A percentile compares a stretch with the other conserved stretches of the same genome.
These are phyloP conservation scores for Gossypium turneri DNA, from an alignment of 345 rosid genomes.

Conservation along the genomic window DNA sequence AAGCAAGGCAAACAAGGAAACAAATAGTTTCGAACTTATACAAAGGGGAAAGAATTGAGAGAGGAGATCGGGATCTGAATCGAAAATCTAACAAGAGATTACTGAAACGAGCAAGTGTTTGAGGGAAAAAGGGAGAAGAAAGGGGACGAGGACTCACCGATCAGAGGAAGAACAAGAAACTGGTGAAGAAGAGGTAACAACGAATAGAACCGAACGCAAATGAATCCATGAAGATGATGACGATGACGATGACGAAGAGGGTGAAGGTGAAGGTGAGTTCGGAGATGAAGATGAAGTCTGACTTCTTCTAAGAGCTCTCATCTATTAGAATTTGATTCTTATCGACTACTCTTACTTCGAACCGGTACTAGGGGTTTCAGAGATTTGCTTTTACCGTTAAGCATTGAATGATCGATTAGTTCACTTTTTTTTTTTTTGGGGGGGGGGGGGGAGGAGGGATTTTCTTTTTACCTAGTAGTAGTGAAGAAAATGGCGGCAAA, in stretches of 20 bases:
- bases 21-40: background rate
- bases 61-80: conserved; percentile 30
- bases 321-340: conserved; percentile 29
- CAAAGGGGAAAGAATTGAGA: conserved; percentile 14
- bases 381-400: background rate
- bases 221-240: conserved; percentile 73
- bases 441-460: background rate
- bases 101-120: conserved; percentile 16
- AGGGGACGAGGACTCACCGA: conserved; percentile 56
- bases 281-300: conserved; percentile 62
- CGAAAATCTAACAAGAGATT: background rate
- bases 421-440: background rate
- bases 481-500: conserved; percentile 44
- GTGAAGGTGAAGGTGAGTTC: conserved; percentile 49
- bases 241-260: conserved; percentile 30
- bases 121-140: background rate
- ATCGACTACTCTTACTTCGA: background rate
- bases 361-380: conserved; percentile 15
- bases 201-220: conserved; percentile 80
- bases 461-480: conserved; percentile 30
- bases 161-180: conserved; percentile 70
- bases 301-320: conserved; percentile 85
- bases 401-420: conserved; percentile 4
- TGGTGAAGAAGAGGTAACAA: conserved; percentile 79
- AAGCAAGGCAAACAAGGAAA: background rate